Conservation (phyloP, 1,284 basidiomycete species). For the Cystobasidium slooffiae region DNA sequence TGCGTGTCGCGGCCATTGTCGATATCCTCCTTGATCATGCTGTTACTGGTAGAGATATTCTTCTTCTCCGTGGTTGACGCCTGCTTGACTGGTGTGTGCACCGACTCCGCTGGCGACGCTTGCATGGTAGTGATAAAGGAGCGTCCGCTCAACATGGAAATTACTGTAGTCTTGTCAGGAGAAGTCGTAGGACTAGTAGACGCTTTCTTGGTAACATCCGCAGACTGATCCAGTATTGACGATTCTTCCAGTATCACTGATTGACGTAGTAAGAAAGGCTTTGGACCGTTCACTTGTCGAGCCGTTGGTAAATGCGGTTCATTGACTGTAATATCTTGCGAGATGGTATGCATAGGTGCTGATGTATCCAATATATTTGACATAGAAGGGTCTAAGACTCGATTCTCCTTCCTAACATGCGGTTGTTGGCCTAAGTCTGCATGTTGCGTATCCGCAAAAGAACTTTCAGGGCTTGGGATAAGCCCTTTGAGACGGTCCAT, state of each 20-base stretch:
- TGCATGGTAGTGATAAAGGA: constrained; percentile 14
- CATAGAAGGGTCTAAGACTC: background rate
- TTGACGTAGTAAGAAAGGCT: constrained; percentile 31
- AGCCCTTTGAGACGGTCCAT: constrained; percentile 34
- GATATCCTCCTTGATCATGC: background rate
- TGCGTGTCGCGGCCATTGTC: background rate
- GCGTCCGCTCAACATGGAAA: constrained; percentile 8
- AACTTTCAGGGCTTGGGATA: constrained; percentile 34
- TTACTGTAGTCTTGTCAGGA: constrained; percentile 1
- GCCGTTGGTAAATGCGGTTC: constrained; percentile 6
- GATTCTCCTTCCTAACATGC: background rate
- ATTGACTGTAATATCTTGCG: constrained; percentile 34
- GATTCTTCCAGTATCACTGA: constrained; percentile 36
- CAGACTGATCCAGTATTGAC: background rate
- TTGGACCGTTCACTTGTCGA: constrained; percentile 1
- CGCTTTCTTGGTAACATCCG: background rate
- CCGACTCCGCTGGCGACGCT: constrained; percentile 5
- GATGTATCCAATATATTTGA: constrained; percentile 41
- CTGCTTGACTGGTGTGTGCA: constrained; percentile 13
- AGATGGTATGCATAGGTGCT: constrained; percentile 21
- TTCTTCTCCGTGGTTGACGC: background rate
- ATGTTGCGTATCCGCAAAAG: constrained; percentile 25
- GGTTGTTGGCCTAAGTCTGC: background rate
- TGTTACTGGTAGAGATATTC: too few species aligned
- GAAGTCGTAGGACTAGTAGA: constrained; percentile 14